Base-by-base conservation (phyloP, 1,284 basidiomycete genomes). In the Marasmius tenuissimus region DNA sequence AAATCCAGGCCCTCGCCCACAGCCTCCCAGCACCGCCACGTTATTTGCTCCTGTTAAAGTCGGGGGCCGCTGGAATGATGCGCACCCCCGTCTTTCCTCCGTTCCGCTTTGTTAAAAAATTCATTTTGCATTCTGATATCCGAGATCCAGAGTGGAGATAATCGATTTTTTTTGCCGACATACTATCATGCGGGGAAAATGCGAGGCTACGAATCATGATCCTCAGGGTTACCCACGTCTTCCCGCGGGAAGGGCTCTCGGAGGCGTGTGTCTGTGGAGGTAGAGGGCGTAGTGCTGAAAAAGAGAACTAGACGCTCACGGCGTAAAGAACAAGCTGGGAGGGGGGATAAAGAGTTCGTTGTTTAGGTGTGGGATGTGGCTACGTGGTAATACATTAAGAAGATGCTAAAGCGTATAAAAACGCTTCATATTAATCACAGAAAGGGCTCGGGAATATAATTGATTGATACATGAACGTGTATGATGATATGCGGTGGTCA, bases 401-500 rank as follows among this genome's bases (percentile, higher is more conserved):
- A 8, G 45, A n/a, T 8, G 45, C 40, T 42, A 42, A 42, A n/a
- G 40, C 11, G 12, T 42, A 42, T n/a, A 42, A 42, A 42, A 47
- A 20, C 16, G 45, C 16, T 27, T 27, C 27, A 27, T 27, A 27
- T 27, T 27, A 27, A 27, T 27, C 27, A 27, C 27, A 51, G 50
- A 18, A 22, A 51, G 50, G 3, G 50, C 27, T 27, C 27, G 27
- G 27, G 27, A 14, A 47, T n/a, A 47, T 18, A 47, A 47, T 47
- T 18, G 16, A 35, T 33, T 18, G 10, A 59, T 56, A 45, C 37
- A 27, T 52, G 45, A 16, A 16, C 27, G 16, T 12, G 35, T 12
- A 54, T 27, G 38, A 54, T 27, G 38, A 48, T 10, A 27, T 18
- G 34, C 3, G 51, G 18, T 39, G 38, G 33, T 74, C 66, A 80